These are phyloP conservation scores for Pythium angustatum DNA, from an alignment of 352 stramenopile species.

Conservation along the genomic window DNA sequence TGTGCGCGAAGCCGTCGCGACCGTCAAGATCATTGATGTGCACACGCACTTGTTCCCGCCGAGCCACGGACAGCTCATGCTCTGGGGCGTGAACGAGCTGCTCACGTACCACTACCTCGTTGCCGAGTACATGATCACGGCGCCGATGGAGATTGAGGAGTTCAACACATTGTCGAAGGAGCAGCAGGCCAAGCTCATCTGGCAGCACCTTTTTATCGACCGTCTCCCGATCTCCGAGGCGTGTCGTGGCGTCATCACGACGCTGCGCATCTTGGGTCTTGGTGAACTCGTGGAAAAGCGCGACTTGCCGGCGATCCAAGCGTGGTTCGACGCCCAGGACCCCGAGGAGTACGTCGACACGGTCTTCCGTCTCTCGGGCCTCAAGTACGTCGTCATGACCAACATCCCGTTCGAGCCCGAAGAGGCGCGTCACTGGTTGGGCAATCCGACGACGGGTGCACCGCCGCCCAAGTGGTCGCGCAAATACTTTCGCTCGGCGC, in stretches of 20 bases:
- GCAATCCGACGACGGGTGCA: constrained; percentile 39
- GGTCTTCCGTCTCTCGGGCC: constrained; percentile 69
- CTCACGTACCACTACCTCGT: constrained; percentile 96
- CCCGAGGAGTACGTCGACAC: constrained; percentile 67
- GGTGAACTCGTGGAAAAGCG: constrained; percentile 54
- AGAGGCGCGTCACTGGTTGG: constrained; percentile 58
- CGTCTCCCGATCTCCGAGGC: constrained; percentile 89
- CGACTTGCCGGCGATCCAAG: constrained; percentile 83
- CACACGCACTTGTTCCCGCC: constrained; percentile 94
- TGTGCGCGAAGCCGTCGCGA: constrained; percentile 42
- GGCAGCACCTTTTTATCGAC: constrained; percentile 90
- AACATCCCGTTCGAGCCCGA: constrained; percentile 91
- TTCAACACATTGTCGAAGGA: constrained; percentile 84
- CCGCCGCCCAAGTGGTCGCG: constrained; percentile 51
- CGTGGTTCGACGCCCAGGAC: constrained; percentile 80
- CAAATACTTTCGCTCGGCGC: constrained; percentile 86
- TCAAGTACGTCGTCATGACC: constrained; percentile 94
- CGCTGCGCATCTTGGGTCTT: constrained; percentile 78
- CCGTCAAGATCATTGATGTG: constrained; percentile 68
- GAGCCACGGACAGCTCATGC: constrained; percentile 88
- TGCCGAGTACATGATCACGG: constrained; percentile 92
- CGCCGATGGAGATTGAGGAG: constrained; percentile 62
- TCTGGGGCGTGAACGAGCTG: constrained; percentile 93
- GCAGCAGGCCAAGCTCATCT: constrained; percentile 87
- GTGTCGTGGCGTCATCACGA: constrained; percentile 90